Percentiles rank a stretch among this genome's conserved stretches.
phyloP scores from a whole-genome alignment of 768 basidiomycete species.

The Leucogyrophana mollusca region DNA sequence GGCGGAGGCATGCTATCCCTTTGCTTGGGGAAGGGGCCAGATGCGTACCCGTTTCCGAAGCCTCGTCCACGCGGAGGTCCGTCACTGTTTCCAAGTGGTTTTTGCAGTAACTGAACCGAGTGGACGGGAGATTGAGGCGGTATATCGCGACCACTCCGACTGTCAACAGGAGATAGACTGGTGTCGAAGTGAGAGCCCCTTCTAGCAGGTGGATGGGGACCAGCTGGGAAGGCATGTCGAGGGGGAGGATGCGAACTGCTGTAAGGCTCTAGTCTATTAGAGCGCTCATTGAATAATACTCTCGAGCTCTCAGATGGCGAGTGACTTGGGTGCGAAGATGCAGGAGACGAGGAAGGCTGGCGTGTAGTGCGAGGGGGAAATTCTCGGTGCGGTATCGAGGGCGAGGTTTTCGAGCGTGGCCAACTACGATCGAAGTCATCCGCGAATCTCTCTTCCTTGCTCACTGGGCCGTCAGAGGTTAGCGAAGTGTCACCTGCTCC shows the following conservation, averaged over 20 bases:
- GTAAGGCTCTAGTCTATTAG: conserved; percentile 87
- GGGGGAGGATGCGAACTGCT: conserved; percentile 46
- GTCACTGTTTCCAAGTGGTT: conserved; percentile 32
- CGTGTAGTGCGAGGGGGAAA: conserved; percentile 29
- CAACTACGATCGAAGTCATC: conserved; percentile 97
- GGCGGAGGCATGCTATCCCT: conserved; percentile 41
- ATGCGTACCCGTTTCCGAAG: not conserved
- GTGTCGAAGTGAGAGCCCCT: conserved; percentile 46
- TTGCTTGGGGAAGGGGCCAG: conserved; percentile 1
- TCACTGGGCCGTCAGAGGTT: conserved; percentile 46
- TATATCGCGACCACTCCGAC: conserved; percentile 44
- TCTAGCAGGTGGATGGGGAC: conserved; percentile 27
- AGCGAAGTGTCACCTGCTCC: conserved; percentile 12
- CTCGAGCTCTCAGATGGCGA: conserved; percentile 62
- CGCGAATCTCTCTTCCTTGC: conserved; percentile 84
- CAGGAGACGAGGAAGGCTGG: conserved; percentile 31
- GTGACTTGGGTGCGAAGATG: conserved; percentile 37
- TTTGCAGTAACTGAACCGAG: conserved; percentile 61
- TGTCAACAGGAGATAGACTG: conserved; percentile 36
- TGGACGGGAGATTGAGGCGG: conserved; percentile 38
- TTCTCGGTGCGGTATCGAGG: conserved; percentile 43
- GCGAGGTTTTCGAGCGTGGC: conserved; percentile 70
- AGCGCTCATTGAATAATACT: conserved; percentile 93
- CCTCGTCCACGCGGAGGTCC: conserved; percentile 6
- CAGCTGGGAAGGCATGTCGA: conserved; percentile 36